Base-by-base conservation (phyloP, 2,329 filamentous ascomycete species). In the Colletotrichum spinosum region DNA sequence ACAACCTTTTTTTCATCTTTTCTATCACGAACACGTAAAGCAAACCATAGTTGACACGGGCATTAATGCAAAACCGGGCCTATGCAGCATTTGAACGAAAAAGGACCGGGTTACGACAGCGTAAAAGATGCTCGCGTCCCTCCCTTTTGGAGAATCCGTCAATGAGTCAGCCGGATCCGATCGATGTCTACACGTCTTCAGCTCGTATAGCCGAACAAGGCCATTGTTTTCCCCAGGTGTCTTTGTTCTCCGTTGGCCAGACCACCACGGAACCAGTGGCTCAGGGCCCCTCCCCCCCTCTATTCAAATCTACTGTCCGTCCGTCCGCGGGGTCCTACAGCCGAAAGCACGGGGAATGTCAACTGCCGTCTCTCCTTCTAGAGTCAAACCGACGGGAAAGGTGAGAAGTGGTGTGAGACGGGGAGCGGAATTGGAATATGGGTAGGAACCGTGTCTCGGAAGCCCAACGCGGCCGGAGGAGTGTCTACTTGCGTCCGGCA, bases 221-320 rank as follows among this genome's bases (percentile, higher is more conserved):
- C 53, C 15, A 66, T 66, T 66, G 59, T 66, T 34, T n/a, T 38
- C 7, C 50, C 12, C 13, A 15, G 9, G 10, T 15, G 11, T 33
- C 58, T 66, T 57, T 63, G 58, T 63, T 34, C 33, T 33, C 44
- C 41, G 59, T 66, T 62, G 63, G n/a, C 52, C 42, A 62, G 62
- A 53, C 58, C 52, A 53, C 48, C 58, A 56, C 58, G 46, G 58
- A 62, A 56, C 52, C 35, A 53, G 55, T 39, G n/a, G 37, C 41
- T 38, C 52, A 57, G 62, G 41, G 42, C 34, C 46, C 37, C 37
- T 33, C 42, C 37, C 34, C 46, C 33, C 25, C 17, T 48, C 37
- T 35, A 15, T 15, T 38, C 52, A 17, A 52, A 37, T 56, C 35
- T 38, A 48, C 37, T 58, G 44, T 44, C 15, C n/a, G 41, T 44